A percentile compares a stretch with the other conserved stretches of the same genome.
phyloP scores from a whole-genome alignment of 768 basidiomycete species.

The Hygrocybe punicea region DNA sequence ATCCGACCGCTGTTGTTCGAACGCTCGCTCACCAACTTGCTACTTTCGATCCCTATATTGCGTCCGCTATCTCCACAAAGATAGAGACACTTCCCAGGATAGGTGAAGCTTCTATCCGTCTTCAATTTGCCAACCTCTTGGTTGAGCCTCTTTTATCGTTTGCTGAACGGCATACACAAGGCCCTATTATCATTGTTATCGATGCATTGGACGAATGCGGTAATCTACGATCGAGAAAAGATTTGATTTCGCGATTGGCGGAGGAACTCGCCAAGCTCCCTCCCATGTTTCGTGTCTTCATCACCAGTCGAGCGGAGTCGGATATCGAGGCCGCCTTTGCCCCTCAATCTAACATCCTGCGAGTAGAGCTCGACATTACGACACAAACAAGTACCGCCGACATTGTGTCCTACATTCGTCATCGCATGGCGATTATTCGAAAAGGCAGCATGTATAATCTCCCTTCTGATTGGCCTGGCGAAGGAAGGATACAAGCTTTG shows the following conservation, averaged over 20 bases:
- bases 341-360: not conserved
- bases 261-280: slow-evolving; percentile 13
- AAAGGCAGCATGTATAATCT: not conserved
- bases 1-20: slow-evolving; percentile 8
- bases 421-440: not conserved
- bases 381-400: not conserved
- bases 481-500: slow-evolving; percentile 4
- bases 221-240: slow-evolving; percentile 1
- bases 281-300: slow-evolving; percentile 14
- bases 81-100: not conserved
- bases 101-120: not conserved
- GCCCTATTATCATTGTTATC: slow-evolving; percentile 16
- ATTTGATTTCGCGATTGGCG: slow-evolving; percentile 12
- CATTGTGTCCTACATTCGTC: slow-evolving; percentile 6
- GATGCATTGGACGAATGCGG: slow-evolving; percentile 29
- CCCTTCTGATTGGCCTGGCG: slow-evolving; percentile 16
- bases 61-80: not conserved
- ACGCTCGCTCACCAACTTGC: slow-evolving; percentile 13
- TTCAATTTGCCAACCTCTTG: slow-evolving; percentile 3
- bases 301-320: slow-evolving; percentile 17
- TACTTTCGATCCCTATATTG: not conserved
- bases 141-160: not conserved
- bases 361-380: not conserved
- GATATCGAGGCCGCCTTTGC: slow-evolving; percentile 13
- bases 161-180: not conserved